phyloP scores from a whole-genome alignment of 768 basidiomycete species.

The Suillus alpinus region DNA sequence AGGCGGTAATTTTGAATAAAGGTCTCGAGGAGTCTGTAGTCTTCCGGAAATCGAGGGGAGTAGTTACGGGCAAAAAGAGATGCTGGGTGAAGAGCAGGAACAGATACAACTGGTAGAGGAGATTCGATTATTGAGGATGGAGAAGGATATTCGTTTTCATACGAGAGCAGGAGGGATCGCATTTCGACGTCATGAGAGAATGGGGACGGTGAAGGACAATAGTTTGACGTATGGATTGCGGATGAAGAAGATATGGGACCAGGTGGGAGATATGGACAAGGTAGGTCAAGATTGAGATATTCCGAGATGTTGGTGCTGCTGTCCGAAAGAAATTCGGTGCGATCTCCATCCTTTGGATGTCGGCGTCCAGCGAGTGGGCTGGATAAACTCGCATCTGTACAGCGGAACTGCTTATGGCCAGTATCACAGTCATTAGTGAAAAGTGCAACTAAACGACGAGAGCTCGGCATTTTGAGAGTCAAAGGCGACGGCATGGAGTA shows the following conservation, averaged over 20 bases:
- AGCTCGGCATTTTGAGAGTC: background rate
- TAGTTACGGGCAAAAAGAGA: slow-evolving; percentile 25
- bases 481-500: background rate
- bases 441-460: background rate
- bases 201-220: background rate
- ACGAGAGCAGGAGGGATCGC: slow-evolving; percentile 24
- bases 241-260: background rate
- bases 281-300: background rate
- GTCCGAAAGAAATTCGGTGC: background rate
- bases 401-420: background rate
- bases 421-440: background rate
- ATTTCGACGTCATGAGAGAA: background rate
- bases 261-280: background rate
- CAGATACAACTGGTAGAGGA: slow-evolving; percentile 1
- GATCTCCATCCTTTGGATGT: background rate
- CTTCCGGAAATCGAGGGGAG: slow-evolving; percentile 55
- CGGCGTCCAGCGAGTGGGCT: background rate
- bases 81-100: slow-evolving; percentile 2
- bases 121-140: slow-evolving; percentile 5
- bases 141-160: slow-evolving; percentile 4
- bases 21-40: slow-evolving; percentile 55
- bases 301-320: background rate
- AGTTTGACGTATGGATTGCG: background rate
- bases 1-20: slow-evolving; percentile 63
- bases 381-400: background rate